A percentile compares a stretch with the other conserved stretches of the same genome.
phyloP scores from a whole-genome alignment of 169 alveolate genomes.

The Plasmodium chabaudi region DNA sequence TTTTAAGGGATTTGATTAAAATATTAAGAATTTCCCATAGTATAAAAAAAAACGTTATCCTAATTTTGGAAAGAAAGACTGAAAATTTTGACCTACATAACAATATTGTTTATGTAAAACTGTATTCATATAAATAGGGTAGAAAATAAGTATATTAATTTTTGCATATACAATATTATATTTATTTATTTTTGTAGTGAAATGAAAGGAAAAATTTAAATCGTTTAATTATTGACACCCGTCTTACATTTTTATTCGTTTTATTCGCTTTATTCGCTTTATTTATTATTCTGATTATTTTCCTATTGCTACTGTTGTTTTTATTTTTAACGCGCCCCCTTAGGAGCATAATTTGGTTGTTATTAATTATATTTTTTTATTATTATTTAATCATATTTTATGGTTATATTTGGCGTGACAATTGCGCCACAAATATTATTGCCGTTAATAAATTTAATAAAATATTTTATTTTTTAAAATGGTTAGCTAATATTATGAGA shows the following conservation, averaged over 20 bases:
- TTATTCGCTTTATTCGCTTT: too few relatives aligned
- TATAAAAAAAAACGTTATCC: constrained; percentile 57
- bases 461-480: constrained; percentile 9
- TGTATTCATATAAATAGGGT: constrained; percentile 21
- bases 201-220: too few relatives aligned
- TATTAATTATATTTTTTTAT: background rate
- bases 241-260: too few relatives aligned
- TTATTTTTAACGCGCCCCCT: background rate
- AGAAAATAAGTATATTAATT: background rate
- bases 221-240: too few relatives aligned
- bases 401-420: too few relatives aligned
- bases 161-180: too few relatives aligned
- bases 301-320: background rate
- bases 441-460: too few relatives aligned
- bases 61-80: constrained; percentile 8
- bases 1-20: constrained; percentile 36
- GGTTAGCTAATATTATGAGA: constrained; percentile 7
- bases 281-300: background rate
- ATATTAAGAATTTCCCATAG: constrained; percentile 34
- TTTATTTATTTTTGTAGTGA: too few relatives aligned
- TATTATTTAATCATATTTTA: too few relatives aligned
- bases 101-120: constrained; percentile 29
- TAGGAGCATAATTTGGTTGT: background rate
- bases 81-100: constrained; percentile 2
- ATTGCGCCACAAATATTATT: too few relatives aligned